Base-by-base conservation (phyloP, 305 asterid genomes). In the Lippia alba region DNA sequence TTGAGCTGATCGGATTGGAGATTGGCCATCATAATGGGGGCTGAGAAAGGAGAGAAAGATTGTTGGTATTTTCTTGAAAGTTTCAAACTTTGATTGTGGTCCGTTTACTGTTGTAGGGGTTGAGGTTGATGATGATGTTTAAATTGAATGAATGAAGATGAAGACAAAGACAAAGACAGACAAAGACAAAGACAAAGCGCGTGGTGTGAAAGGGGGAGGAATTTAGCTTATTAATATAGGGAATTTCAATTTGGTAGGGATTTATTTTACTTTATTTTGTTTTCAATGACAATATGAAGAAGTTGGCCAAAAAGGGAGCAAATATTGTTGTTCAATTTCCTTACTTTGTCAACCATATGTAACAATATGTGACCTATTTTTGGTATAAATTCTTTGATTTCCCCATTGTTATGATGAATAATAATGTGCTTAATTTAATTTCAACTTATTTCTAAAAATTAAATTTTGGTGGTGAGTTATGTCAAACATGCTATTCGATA, bases 1-100 rank as follows among this genome's bases (percentile, higher is more conserved):
- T 79, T 56, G 7, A 89, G 72, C 79, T 89, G 96, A 61, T 94
- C 95, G 46, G 91, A 70, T 77, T 80, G 83, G 58, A 82, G 76
- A 79, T 80, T 85, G 6, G 86, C 86, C 96, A 85, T 89, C 76
- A 74, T 78, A 4, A 70, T 78, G 2, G 8, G 69, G 72, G 60
- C 15, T 65, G 58, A 14, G 45, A 51, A 32, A 58, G 33, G 14
- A 6, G 12, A 9, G 34, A 11, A 7, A 5, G 2, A 3, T 18
- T 44, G 20, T 44, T 2, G 16, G 9, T 44, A 67, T 48, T 49
- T 40, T 36, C 32, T 45, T 67, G 68, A 71, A 11, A 44, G 49
- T 44, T 44, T 69, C 7, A 34, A 34, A 63, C 62, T 63, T 53
- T 56, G 65, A 17, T 50, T 69, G 24, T 56, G 75, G 78, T 14